Evolutionary conservation across 2,329 filamentous ascomycete species (phyloP), one percentile per base, ranked within the genome.

Genomic region (Arthrobotrys sinensis): DNA sequence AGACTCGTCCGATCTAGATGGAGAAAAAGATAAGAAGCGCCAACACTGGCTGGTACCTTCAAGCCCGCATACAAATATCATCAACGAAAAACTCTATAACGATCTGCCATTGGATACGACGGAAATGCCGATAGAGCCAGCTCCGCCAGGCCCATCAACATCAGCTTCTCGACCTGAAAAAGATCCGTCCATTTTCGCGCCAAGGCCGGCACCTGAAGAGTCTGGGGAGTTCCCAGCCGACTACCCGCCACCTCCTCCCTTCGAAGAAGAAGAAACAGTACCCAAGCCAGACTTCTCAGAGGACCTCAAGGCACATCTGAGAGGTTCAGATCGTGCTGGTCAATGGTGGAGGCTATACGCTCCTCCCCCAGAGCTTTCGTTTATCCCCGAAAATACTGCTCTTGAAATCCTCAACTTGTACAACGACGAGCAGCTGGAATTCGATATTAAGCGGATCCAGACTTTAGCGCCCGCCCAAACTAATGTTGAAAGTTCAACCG

Each of bases 321-420:
- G 73, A 52, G 66, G 66, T 21, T 77, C 73, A 21, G 73, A 77
- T 36, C 66, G 46, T 3, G 66, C 73, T 38, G 73, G 73, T n/a
- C 50, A 77, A 24, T 77, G 73, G 73, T 77, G 73, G 73, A 65
- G 73, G 60, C 48, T 71, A 14, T 77, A 77, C 45, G 73, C 73
- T 14, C 73, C 73, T 53, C 73, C 73, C 10, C 73, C 73, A 40
- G 73, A 77, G 40, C 67, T 77, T 19, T 77, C 73, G 14, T 77
- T 71, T 53, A 60, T 77, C n/a, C 73, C 73, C 14, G 66, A 77
- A 38, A 77, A 50, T 14, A 77, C 73, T 14, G 50, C 73, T 46
- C 36, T 77, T 12, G 73, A 77, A 28, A 71, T 77, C 36, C 66
- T 77, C 16, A 77, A 77, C 32, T 36, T 77, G n/a, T 77, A 77